A percentile compares a stretch with the other conserved stretches of the same genome.
These are phyloP conservation scores for Penicillium sp. DNA, from an alignment of 2,329 filamentous ascomycete genomes.

Conservation along the genomic window DNA sequence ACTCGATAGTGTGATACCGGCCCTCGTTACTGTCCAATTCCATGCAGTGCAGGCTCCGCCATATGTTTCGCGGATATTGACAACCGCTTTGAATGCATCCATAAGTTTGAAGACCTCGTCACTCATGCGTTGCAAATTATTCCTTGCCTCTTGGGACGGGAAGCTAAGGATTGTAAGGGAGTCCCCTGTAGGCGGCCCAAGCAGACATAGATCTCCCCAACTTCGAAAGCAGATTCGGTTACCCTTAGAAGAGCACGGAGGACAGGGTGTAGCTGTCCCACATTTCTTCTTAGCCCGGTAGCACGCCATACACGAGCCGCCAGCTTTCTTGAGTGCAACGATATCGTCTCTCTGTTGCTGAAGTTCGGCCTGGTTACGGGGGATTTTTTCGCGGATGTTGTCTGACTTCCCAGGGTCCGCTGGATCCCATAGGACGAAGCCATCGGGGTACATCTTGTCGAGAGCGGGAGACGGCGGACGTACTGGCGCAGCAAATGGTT, in stretches of 20 bases:
- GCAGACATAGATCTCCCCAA: slow-evolving; percentile 15
- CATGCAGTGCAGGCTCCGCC: slow-evolving; percentile 6
- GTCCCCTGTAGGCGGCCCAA: neutral
- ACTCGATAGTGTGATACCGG: neutral
- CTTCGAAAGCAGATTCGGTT: slow-evolving; percentile 22
- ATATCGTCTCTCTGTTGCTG: slow-evolving; percentile 15
- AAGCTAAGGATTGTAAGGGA: neutral
- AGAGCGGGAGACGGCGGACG: neutral
- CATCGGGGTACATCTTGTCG: too few relatives aligned
- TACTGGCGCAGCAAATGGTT: neutral
- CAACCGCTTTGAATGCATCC: neutral
- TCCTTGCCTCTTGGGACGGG: neutral
- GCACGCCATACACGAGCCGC: slow-evolving; percentile 30
- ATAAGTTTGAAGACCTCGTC: neutral
- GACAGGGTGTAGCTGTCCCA: slow-evolving; percentile 16
- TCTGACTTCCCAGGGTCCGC: neutral
- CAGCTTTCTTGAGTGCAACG: slow-evolving; percentile 17
- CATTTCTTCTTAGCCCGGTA: slow-evolving; percentile 28
- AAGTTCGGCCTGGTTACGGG: slow-evolving; percentile 11
- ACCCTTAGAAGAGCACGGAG: slow-evolving; percentile 11
- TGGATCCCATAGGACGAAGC: slow-evolving; percentile 17
- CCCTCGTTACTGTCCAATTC: slow-evolving; percentile 3
- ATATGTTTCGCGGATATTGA: slow-evolving; percentile 12
- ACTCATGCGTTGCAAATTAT: slow-evolving; percentile 2
- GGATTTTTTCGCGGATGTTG: slow-evolving; percentile 3